Base-by-base conservation (phyloP, 805 yeast genomes). In the Kluyveromyces dobzhanskii region DNA sequence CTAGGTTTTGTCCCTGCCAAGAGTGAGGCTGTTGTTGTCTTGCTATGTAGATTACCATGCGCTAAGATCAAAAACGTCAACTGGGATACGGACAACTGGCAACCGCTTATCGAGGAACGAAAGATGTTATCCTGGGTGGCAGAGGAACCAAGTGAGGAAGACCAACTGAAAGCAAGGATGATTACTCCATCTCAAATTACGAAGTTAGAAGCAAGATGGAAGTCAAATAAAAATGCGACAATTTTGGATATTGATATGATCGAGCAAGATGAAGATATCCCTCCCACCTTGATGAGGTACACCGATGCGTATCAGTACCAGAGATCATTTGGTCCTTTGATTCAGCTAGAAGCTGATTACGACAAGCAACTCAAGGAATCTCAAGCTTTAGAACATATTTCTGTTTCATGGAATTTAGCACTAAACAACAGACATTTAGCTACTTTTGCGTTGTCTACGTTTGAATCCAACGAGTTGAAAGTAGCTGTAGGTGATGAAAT, bases 1-100 rank as follows among this genome's bases (percentile, higher is more conserved):
- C 65, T 88, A 28, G 97, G 97, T 0, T 86, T 80, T 59, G 92
- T 88, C 12, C 73, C 87, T 18, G 95, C 96, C 3, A 85, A 84
- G 53, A 74, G 79, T 42, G 94, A 85, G 48, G 78, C 87, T 4
- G 87, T 86, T 28, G 88, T 88, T 43, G 95, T 88, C 4, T 71
- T 87, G 31, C 61, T 88, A 35, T 88, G 97, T 61, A 76, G 97
- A 40, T 66, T 85, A 39, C 96, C 96, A 1, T 88, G 97, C 60
- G 80, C 94, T 1, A 87, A 79, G 53, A 59, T 70, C 7, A 78
- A 81, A 47, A 85, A 82, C 57, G 63, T 72, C 21, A 78, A 80
- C 51, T 88, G 96, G 97, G 95, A 86, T 51, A 79, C 88, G 0
- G 73, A 69, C 30, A 81, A 83, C 44, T 88, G 97, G 97, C 85